A percentile compares a stretch with the other conserved stretches of the same genome.
Conservation (phyloP, 2,329 filamentous ascomycete species). For the Pestalotiopsis sp. region DNA sequence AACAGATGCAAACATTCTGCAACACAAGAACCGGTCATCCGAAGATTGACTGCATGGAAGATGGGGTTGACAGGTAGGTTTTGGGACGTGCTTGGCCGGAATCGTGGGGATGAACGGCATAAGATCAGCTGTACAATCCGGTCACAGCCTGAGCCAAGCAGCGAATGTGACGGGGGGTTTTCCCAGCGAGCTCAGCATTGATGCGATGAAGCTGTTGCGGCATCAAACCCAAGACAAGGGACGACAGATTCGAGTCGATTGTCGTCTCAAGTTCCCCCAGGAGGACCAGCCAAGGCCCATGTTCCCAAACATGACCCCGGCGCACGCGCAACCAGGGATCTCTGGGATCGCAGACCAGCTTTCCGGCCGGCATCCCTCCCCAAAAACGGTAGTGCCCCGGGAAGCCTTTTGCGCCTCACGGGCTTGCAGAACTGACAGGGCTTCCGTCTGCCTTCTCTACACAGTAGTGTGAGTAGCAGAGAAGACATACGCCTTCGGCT, state of each 20-base stretch:
- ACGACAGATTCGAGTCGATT: conserved; percentile 35
- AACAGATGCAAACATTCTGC: conserved; percentile 30
- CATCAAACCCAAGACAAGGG: conserved; percentile 33
- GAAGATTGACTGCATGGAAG: conserved; percentile 19
- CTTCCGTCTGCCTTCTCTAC: neutral
- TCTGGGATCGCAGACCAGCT: conserved; percentile 29
- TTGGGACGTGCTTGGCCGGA: conserved; percentile 24
- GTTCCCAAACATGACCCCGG: conserved; percentile 30
- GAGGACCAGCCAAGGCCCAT: conserved; percentile 30
- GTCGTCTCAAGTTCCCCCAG: conserved; percentile 44
- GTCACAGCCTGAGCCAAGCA: conserved; percentile 43
- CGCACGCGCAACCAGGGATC: conserved; percentile 16
- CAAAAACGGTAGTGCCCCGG: conserved; percentile 30
- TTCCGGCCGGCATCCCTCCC: conserved; percentile 30
- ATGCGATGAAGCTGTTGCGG: conserved; percentile 36
- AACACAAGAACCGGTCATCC: conserved; percentile 29
- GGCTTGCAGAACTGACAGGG: conserved; percentile 7
- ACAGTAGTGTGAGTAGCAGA: neutral
- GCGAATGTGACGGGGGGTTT: neutral
- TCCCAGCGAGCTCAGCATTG: conserved; percentile 27
- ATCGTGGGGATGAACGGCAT: conserved; percentile 40
- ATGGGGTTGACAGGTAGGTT: conserved; percentile 26
- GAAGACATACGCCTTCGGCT: neutral
- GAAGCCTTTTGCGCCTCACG: conserved; percentile 23
- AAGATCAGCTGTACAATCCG: conserved; percentile 47